Evolutionary conservation across 2,329 filamentous ascomycete genomes (phyloP), one percentile per base, ranked within the genome.

Genomic region (Tolypocladium cylindrosporum): DNA sequence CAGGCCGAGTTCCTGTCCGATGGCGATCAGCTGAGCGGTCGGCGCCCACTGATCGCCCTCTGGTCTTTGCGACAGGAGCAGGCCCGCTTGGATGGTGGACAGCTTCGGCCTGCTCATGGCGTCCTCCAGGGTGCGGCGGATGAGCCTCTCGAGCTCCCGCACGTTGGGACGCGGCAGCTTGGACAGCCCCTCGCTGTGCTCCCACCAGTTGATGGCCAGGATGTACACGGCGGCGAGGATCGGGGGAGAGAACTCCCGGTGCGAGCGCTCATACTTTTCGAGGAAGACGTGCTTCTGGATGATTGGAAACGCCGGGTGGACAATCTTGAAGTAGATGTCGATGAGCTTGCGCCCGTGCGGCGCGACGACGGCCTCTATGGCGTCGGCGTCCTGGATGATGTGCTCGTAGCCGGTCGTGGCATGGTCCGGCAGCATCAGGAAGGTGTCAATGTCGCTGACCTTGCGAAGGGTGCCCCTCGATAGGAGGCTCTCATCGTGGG

Each of bases 121-220:
- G 63, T 91, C 84, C 10, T 85, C 83, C 57, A 96, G 77, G 19
- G 89, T 86, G 58, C 83, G 83, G 65, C 87, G 83, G 51, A 91
- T 87, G 50, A 94, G 79, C 59, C 83, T 80, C 71, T 95, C 91
- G 27, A 95, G 75, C 59, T 86, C 83, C 43, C 78, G 77, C n/a
- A 89, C 79, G 71, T 96, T 85, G 1, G 91, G 91, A 60, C 83
- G 84, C 27, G 83, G 82, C 31, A 83, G 76, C 24, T 77, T 75
- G 43, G 84, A 81, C 31, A 93, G 79, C 27, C 85, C 82, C 21
- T 85, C 81, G 61, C 86, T 87, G 61, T 89, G 81, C 55, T 90
- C 85, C 86, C 91, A 94, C 86, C 91, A 96, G 70, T 93, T 91
- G 66, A 95, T 82, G 10, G 91, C 90, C 31, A 96, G 77, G 31